Evolutionary conservation across 257 asterid species (phyloP), one percentile per base, ranked within the genome.

Genomic region (Misopates orontium): DNA sequence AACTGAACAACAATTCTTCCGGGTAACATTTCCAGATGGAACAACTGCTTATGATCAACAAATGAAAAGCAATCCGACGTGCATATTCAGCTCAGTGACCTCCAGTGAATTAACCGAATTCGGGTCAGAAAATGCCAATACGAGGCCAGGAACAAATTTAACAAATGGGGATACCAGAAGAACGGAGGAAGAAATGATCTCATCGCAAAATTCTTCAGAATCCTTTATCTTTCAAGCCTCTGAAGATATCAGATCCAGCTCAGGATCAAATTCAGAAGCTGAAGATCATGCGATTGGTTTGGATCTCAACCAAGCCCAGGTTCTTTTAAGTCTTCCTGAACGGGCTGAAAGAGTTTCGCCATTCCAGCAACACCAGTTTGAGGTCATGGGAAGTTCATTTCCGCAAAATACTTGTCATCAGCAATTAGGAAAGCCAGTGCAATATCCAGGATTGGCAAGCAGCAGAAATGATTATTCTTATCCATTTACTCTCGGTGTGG

Each of bases 121-220:
- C 71, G 68, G 63, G 62, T 32, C 69, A 47, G 77, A 68, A 54
- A 73, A 77, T 74, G 73, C 60, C 73, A 39, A 47, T 53, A 60
- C 64, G 50, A 70, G 51, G 24, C 57, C 69, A 62, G 56, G 60
- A 68, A 68, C 63, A 48, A 64, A 39, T 73, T 51, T 69, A 41
- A 67, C 23, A 51, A 76, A 76, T 47, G 74, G 73, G 64, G 73
- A 74, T 62, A 62, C 49, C 71, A 66, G 67, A 66, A 76, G 73
- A 58, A 47, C 77, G 13, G 87, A 78, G 63, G 93, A 83, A 67
- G 95, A 89, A 53, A 83, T 82, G 10, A 68, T 87, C 66, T 89
- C 96, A 67, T 87, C 96, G 60, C 97, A 88, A 77, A 84, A 80
- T 76, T 85, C 96, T 68, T 83, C 94, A 10, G 95, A 84, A 56